Conservation (phyloP, 768 basidiomycete species). For the Rhizopogon rudus region DNA sequence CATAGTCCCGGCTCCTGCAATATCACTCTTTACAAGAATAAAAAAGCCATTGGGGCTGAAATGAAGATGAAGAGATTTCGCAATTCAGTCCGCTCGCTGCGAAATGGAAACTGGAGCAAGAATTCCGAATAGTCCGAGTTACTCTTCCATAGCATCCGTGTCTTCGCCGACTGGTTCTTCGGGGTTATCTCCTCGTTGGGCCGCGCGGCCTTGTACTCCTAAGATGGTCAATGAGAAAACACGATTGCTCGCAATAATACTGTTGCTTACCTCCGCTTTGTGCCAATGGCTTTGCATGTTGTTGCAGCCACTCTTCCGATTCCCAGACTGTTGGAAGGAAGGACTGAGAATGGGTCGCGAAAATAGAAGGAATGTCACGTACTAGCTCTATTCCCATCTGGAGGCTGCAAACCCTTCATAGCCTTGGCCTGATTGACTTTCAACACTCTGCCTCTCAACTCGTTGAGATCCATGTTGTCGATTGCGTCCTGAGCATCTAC, state of each 20-base stretch:
- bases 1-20: neutral
- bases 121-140: slow-evolving; percentile 6
- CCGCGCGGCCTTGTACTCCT: slow-evolving; percentile 55
- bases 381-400: slow-evolving; percentile 75
- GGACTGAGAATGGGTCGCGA: slow-evolving; percentile 1
- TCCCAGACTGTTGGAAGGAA: slow-evolving; percentile 72
- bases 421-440: slow-evolving; percentile 86
- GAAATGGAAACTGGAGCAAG: neutral
- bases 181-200: slow-evolving; percentile 21
- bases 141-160: slow-evolving; percentile 67
- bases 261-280: slow-evolving; percentile 60
- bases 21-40: neutral
- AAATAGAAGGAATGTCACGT: slow-evolving; percentile 23
- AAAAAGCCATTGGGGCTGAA: neutral
- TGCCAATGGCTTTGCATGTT: slow-evolving; percentile 73
- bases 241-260: slow-evolving; percentile 1
- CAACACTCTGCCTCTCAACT: slow-evolving; percentile 68
- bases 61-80: neutral
- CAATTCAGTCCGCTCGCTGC: neutral
- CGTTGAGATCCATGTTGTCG: slow-evolving; percentile 98
- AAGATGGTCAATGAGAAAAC: slow-evolving; percentile 1
- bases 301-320: slow-evolving; percentile 88
- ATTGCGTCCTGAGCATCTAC: slow-evolving; percentile 94
- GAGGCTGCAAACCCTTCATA: slow-evolving; percentile 61
- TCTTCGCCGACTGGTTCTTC: slow-evolving; percentile 30